Evolutionary conservation across 2,329 filamentous ascomycete genomes (phyloP).

Genomic region (Emergomyces pasteurianus): DNA sequence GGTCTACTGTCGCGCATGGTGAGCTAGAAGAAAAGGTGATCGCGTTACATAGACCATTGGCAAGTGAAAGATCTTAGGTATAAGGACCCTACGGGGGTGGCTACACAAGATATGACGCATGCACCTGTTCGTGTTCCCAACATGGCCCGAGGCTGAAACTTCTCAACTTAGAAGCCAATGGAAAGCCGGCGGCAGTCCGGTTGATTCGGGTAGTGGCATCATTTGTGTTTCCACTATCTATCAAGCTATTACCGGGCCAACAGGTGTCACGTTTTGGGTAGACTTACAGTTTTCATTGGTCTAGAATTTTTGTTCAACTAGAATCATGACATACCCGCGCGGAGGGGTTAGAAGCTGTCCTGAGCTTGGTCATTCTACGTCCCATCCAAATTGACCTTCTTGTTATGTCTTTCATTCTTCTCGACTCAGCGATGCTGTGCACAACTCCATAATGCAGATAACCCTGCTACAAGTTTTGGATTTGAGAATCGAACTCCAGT

Average conservation of each 20-base stretch:
- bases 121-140: not conserved
- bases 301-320: not conserved
- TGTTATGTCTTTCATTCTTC: not conserved
- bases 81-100: not conserved
- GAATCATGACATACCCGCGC: not conserved
- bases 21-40: not conserved
- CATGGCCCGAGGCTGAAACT: not conserved
- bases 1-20: not conserved
- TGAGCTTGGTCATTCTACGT: not conserved
- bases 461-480: not conserved
- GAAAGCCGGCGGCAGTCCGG: not conserved
- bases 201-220: conserved; percentile 1
- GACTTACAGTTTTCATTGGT: not conserved
- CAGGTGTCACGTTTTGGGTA: not conserved
- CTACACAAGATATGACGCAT: not conserved
- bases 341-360: not conserved
- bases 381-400: not conserved
- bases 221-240: not conserved
- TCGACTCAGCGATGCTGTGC: not conserved
- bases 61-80: not conserved
- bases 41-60: not conserved
- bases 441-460: not conserved
- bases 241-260: not conserved
- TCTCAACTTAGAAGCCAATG: not conserved
- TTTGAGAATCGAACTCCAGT: not conserved